These are phyloP conservation scores for Raphanus hybrid DNA, from an alignment of 441 rosid species.

Conservation along the genomic window DNA sequence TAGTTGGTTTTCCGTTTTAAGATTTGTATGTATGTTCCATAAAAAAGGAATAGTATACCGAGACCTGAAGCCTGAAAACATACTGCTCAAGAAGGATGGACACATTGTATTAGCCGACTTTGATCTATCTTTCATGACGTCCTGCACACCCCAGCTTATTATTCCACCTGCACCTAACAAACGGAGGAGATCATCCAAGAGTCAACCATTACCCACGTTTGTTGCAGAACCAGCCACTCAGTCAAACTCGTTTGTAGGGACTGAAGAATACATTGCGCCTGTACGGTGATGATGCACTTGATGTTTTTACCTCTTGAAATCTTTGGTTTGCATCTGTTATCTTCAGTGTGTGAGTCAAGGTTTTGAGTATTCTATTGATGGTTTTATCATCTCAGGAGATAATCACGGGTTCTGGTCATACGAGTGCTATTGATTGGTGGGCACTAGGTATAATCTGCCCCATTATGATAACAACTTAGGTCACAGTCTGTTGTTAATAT, in stretches of 20 bases:
- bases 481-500: too few species aligned
- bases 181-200: slow-evolving; percentile 82
- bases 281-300: slow-evolving; percentile 52
- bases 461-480: not conserved
- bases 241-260: slow-evolving; percentile 97
- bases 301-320: slow-evolving; percentile 2
- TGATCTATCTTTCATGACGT: slow-evolving; percentile 85
- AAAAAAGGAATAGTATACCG: slow-evolving; percentile 81
- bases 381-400: slow-evolving; percentile 66
- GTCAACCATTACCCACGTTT: slow-evolving; percentile 71
- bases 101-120: slow-evolving; percentile 86
- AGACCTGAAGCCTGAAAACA: slow-evolving; percentile 96
- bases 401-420: slow-evolving; percentile 88
- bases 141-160: slow-evolving; percentile 72
- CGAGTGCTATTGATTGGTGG: slow-evolving; percentile 97
- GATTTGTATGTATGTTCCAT: slow-evolving; percentile 8
- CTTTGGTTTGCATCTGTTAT: not conserved
- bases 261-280: slow-evolving; percentile 98
- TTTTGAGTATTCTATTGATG: not conserved
- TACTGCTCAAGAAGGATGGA: slow-evolving; percentile 85
- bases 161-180: slow-evolving; percentile 53
- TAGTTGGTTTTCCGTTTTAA: too few species aligned
- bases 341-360: not conserved
- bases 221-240: slow-evolving; percentile 80
- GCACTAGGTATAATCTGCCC: slow-evolving; percentile 69